Evolutionary conservation across 179 eudicot genomes (phyloP), one percentile per base, ranked within the genome.

Genomic region (Beta macrorhiza): DNA sequence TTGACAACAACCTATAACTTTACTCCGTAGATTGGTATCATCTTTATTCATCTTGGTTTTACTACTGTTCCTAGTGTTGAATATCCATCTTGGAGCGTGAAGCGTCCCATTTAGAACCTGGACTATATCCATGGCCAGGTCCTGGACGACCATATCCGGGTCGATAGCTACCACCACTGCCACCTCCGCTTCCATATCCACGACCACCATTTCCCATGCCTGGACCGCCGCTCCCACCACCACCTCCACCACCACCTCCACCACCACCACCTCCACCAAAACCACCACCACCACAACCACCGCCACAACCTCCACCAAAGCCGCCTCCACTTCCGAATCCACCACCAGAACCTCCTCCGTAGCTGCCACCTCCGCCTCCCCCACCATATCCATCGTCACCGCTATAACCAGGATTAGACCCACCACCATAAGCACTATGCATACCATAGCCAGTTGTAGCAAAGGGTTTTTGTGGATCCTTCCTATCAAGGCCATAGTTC

Each of bases 151-250:
- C 62, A 67, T 81, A 67, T 16, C 83, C 77, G 7, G 62, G 71
- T 12, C 82, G 82, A 52, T 72, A 81, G 57, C 67, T 62, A 5
- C 79, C 80, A 68, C 82, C 82, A 9, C 78, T 63, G 7, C 77
- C 77, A 42, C 69, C 59, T 1, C 83, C 84, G 13, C 84, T 77
- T 25, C 80, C 80, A 12, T 58, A 73, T 7, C 84, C 81, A 7
- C 7, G 78, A 64, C 86, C 86, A 16, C 83, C 86, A 32, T 65
- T 63, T 0, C 82, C 83, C 75, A 77, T 80, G 69, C 81, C 77
- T 0, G 78, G 53, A 47, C 81, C 78, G 70, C 80, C 13, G 8
- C 80, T 75, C 42, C 86, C 83, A 49, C 65, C 79, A 47, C 74
- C 80, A 15, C 25, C 25, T 25, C 81, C 83, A 49, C 65, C 79